Conservation (phyloP, 2,329 filamentous ascomycete species). For the Colletotrichum graminicola region DNA sequence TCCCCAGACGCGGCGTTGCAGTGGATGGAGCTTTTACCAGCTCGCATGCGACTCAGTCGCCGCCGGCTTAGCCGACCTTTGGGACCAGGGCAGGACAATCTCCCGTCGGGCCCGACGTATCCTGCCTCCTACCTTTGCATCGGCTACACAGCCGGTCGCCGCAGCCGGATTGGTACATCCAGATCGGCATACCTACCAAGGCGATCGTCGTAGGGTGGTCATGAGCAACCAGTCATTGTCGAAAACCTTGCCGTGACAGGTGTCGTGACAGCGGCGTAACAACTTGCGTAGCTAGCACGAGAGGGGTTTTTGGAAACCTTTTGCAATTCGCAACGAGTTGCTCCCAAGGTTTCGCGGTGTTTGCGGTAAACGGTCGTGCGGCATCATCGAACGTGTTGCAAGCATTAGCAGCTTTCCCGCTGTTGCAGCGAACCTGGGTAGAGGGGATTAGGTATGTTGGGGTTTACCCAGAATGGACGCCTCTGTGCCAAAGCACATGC, state of each 20-base stretch:
- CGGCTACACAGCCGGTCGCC: conserved; percentile 22
- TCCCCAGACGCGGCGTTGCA: conserved; percentile 24
- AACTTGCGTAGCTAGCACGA: conserved; percentile 2
- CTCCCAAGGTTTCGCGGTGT: conserved; percentile 14
- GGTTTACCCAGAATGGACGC: not conserved
- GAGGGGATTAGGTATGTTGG: no score
- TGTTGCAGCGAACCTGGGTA: not conserved
- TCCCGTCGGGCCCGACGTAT: conserved; percentile 5
- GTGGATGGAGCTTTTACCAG: conserved; percentile 12
- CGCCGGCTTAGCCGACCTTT: no score
- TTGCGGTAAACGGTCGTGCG: conserved; percentile 7
- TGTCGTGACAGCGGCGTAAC: conserved; percentile 1
- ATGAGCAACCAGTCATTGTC: conserved; percentile 14
- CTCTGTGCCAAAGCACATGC: not conserved
- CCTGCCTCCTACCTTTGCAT: not conserved
- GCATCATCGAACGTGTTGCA: conserved; percentile 20
- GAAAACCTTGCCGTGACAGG: not conserved
- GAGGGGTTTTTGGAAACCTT: conserved; percentile 16
- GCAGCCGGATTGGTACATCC: conserved; percentile 26
- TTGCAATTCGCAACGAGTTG: conserved; percentile 34
- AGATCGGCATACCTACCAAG: not conserved
- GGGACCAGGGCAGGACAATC: conserved; percentile 1
- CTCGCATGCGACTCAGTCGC: conserved; percentile 4
- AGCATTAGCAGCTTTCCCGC: conserved; percentile 27
- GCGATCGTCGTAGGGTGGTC: not conserved